Evolutionary conservation across 805 yeast genomes (phyloP).

Genomic region (Ogataea glucozyma): DNA sequence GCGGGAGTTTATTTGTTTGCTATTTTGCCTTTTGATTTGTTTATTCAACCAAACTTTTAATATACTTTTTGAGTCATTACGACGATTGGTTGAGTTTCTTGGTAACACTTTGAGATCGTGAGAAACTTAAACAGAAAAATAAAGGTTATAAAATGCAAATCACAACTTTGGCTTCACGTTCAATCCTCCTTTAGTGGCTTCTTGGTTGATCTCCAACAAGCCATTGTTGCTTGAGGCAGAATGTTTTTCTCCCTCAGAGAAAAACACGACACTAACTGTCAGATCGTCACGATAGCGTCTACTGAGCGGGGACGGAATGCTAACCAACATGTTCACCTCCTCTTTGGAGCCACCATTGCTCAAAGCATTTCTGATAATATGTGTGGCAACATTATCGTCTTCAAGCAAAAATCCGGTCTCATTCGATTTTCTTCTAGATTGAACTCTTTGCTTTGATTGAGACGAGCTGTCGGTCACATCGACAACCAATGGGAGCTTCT

Average conservation of each 20-base stretch:
- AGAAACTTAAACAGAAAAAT: neutral
- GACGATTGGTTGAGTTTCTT: no score
- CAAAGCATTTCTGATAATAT: slow-evolving; percentile 88
- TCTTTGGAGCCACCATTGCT: slow-evolving; percentile 85
- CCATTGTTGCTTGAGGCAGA: slow-evolving; percentile 44
- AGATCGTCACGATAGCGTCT: slow-evolving; percentile 93
- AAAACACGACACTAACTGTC: slow-evolving; percentile 93
- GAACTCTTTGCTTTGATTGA: slow-evolving; percentile 65
- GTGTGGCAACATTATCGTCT: slow-evolving; percentile 90
- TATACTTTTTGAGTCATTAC: neutral
- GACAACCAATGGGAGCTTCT: slow-evolving; percentile 58
- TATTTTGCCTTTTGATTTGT: neutral
- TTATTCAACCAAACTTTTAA: no score
- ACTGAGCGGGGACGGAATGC: slow-evolving; percentile 89
- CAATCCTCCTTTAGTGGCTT: slow-evolving; percentile 60
- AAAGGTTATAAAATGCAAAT: slow-evolving; percentile 1
- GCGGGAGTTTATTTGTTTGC: slow-evolving; percentile 10
- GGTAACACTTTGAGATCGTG: no score
- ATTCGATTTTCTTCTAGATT: slow-evolving; percentile 55
- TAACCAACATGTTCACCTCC: slow-evolving; percentile 82
- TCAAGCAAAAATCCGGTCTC: slow-evolving; percentile 56
- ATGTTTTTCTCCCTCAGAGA: slow-evolving; percentile 56
- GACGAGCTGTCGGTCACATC: slow-evolving; percentile 62
- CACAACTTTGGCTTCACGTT: slow-evolving; percentile 49
- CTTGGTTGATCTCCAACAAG: slow-evolving; percentile 52